Percentiles rank a stretch among this genome's conserved stretches.
Evolutionary conservation across 352 stramenopile genomes (phyloP).

Genomic region (Phytopythium vexans): DNA sequence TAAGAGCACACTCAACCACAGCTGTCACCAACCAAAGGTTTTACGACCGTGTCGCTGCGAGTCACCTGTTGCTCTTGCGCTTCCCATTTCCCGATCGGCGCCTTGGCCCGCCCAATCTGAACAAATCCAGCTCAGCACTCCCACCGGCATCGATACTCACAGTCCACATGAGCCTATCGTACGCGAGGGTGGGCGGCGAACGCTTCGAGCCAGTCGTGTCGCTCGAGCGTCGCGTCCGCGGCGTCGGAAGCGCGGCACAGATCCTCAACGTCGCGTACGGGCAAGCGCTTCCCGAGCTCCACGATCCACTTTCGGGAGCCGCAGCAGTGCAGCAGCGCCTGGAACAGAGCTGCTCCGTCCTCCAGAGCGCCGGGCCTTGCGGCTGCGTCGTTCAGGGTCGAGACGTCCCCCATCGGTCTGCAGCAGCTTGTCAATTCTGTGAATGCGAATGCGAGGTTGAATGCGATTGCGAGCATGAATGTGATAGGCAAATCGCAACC

Average conservation of each 20-base stretch:
- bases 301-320: constrained; percentile 49
- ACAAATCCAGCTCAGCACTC: background rate
- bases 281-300: constrained; percentile 35
- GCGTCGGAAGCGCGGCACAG: constrained; percentile 40
- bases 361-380: constrained; percentile 13
- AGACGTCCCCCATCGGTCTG: constrained; percentile 21
- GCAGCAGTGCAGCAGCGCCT: constrained; percentile 60
- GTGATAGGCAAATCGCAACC: background rate
- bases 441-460: constrained; percentile 2
- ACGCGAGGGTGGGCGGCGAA: constrained; percentile 67
- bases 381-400: constrained; percentile 38
- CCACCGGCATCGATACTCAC: background rate
- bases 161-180: constrained; percentile 4
- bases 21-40: background rate
- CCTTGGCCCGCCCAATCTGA: constrained; percentile 67
- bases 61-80: constrained; percentile 68
- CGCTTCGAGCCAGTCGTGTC: constrained; percentile 64
- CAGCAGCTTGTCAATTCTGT: background rate
- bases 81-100: constrained; percentile 68
- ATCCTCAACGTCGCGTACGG: constrained; percentile 31
- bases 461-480: background rate
- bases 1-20: background rate
- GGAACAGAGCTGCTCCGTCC: constrained; percentile 21
- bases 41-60: background rate
- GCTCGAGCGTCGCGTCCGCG: constrained; percentile 33